Evolutionary conservation across 441 rosid genomes (phyloP), one percentile per base, ranked within the genome.

Genomic region (Erodium texanum): DNA sequence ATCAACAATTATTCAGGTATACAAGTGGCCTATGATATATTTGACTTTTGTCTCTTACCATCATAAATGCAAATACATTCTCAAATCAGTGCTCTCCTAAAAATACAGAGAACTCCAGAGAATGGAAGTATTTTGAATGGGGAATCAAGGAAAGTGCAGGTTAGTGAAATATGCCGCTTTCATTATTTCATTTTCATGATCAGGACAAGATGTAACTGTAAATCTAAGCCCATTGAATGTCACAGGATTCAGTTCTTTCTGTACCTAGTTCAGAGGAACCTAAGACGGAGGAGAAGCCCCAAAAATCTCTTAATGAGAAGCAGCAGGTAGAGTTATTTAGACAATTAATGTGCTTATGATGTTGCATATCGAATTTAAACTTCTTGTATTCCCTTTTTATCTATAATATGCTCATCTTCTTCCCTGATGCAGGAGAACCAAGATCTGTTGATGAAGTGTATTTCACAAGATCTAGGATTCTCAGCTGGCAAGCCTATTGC

Each of bases 211-310:
- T 71, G 66, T 69, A 50, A 73, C 73, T 61, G 72, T 69, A 68
- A 68, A 50, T 36, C 61, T 68, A 14, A 66, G 58, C 65, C 73
- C 27, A 70, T 29, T 68, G 12, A n/a, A 19, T 74, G 65, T 81
- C 59, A 68, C 82, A 89, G 96, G 93, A 87, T 70, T 81, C 72
- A 75, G 58, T 84, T 66, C 79, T 85, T 71, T 71, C 88, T 75
- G 73, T 81, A 54, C 75, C 86, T 56, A 80, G 71, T 76, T 72
- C 81, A 22, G 89, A 89, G 43, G 93, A 87, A 65, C 89, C 93
- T 65, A 98, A 90, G 74, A 89, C 96, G 11, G 96, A 95, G 79
- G 97, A 90, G 78, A 96, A 89, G 68, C 98, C 97, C 64, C 99
- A 87, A 82, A 93, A 90, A 75, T 81, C 87, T 74, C 93, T 96